These are phyloP conservation scores for Coelastrella sp. DNA, from an alignment of 139 green algal genomes.

Conservation along the genomic window DNA sequence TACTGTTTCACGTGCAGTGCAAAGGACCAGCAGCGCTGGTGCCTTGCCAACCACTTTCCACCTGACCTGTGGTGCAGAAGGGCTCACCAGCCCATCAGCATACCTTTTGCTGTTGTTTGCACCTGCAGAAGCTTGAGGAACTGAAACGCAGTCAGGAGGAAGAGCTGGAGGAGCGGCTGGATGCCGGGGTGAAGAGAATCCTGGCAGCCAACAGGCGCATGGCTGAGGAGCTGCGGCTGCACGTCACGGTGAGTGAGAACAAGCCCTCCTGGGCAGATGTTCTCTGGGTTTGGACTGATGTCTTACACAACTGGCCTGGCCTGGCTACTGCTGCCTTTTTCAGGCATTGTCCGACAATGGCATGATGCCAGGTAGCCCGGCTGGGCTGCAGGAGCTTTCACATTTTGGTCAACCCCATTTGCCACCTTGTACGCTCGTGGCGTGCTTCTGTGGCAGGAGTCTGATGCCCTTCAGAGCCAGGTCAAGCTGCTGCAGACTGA, in stretches of 20 bases:
- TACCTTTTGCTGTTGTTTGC: background rate
- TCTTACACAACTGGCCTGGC: no score
- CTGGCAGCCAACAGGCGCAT: constrained; percentile 81
- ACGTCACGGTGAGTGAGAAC: constrained; percentile 68
- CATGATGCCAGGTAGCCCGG: no score
- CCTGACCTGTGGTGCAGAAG: no score
- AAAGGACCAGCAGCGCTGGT: no score
- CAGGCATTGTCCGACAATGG: no score
- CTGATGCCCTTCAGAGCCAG: constrained; percentile 76
- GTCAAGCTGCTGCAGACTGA: constrained; percentile 77
- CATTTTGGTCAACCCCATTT: no score
- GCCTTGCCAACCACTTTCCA: no score
- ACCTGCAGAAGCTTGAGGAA: constrained; percentile 65
- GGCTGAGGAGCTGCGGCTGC: constrained; percentile 83
- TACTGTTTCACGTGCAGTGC: no score
- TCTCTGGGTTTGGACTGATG: no score
- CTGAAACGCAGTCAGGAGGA: constrained; percentile 64
- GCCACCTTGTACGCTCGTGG: background rate
- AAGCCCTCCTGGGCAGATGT: no score
- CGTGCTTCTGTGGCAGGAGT: constrained; percentile 68
- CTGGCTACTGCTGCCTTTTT: background rate
- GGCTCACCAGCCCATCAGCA: background rate
- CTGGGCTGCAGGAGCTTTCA: no score
- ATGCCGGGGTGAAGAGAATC: constrained; percentile 79
- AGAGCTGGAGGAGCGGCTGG: constrained; percentile 79